Conservation (phyloP, 202 grass and related monocot genomes). For the Schoenoplectus triqueter region DNA sequence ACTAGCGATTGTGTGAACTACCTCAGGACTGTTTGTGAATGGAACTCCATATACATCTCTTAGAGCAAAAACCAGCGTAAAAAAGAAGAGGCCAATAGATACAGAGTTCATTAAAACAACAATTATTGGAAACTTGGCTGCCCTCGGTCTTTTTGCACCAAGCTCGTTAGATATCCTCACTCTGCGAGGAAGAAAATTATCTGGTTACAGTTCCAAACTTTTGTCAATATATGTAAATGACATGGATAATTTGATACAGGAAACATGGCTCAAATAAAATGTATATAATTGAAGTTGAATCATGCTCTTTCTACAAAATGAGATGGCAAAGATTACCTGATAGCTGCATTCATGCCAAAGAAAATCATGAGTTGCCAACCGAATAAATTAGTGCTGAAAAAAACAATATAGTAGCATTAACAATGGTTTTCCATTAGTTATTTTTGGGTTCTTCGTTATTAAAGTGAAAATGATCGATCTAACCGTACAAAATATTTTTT, state of each 20-base stretch:
- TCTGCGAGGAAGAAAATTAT: slow-evolving; percentile 40
- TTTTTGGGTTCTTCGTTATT: not conserved
- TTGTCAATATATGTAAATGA: not conserved
- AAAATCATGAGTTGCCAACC: slow-evolving; percentile 94
- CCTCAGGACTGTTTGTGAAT: slow-evolving; percentile 76
- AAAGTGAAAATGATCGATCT: too few relatives aligned
- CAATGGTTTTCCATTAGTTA: not conserved
- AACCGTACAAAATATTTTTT: too few relatives aligned
- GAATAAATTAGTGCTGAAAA: slow-evolving; percentile 64
- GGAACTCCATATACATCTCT: slow-evolving; percentile 73
- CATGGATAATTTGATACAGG: not conserved
- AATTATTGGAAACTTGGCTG: slow-evolving; percentile 61
- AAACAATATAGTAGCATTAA: not conserved
- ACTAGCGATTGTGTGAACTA: slow-evolving; percentile 56
- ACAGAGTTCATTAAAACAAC: slow-evolving; percentile 74
- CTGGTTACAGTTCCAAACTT: not conserved
- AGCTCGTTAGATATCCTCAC: slow-evolving; percentile 89
- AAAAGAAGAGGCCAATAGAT: slow-evolving; percentile 56
- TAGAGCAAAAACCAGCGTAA: slow-evolving; percentile 50
- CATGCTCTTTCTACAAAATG: not conserved
- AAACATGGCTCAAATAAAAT: not conserved
- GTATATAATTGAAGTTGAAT: too few relatives aligned
- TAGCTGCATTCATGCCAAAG: slow-evolving; percentile 89
- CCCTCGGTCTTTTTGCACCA: slow-evolving; percentile 65
- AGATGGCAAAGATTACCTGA: slow-evolving; percentile 47